Percentiles rank a stretch among this genome's conserved stretches.
Conservation (phyloP, 2,329 filamentous ascomycete species). For the Colletotrichum sp. region DNA sequence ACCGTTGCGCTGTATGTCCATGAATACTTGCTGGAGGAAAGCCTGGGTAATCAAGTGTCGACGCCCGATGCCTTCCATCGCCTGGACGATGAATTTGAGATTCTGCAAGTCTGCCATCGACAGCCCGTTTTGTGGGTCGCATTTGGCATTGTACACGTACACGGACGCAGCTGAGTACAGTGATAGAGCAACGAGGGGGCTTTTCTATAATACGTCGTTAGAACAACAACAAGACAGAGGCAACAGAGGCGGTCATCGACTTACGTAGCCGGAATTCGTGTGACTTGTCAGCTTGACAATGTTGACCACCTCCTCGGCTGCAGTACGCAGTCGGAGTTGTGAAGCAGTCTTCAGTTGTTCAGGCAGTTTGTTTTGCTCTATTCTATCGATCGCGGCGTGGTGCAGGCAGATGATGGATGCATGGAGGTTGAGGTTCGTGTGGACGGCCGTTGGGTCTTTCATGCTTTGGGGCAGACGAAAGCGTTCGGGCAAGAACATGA, state of each 20-base stretch:
- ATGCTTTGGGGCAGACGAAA: constrained; percentile 75
- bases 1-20: constrained; percentile 72
- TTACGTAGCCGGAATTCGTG: constrained; percentile 69
- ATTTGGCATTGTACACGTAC: constrained; percentile 80
- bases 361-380: constrained; percentile 73
- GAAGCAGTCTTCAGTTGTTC: constrained; percentile 71
- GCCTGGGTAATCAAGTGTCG: constrained; percentile 79
- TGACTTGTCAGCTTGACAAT: constrained; percentile 83
- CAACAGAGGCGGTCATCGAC: constrained; percentile 30
- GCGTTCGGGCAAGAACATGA: constrained; percentile 78
- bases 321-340: constrained; percentile 75
- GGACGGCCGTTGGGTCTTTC: constrained; percentile 75
- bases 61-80: constrained; percentile 78
- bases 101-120: constrained; percentile 51
- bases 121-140: constrained; percentile 63
- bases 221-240: neutral
- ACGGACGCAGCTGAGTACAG: constrained; percentile 86
- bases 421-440: constrained; percentile 88
- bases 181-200: constrained; percentile 80
- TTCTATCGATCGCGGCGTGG: constrained; percentile 85
- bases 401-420: constrained; percentile 88
- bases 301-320: constrained; percentile 83
- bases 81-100: constrained; percentile 78
- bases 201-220: constrained; percentile 58
- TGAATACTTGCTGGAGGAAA: constrained; percentile 82